A percentile compares a stretch with the other conserved stretches of the same genome.
Conservation (phyloP, 164 flowering plant genomes). For the Stephania cephalantha region DNA sequence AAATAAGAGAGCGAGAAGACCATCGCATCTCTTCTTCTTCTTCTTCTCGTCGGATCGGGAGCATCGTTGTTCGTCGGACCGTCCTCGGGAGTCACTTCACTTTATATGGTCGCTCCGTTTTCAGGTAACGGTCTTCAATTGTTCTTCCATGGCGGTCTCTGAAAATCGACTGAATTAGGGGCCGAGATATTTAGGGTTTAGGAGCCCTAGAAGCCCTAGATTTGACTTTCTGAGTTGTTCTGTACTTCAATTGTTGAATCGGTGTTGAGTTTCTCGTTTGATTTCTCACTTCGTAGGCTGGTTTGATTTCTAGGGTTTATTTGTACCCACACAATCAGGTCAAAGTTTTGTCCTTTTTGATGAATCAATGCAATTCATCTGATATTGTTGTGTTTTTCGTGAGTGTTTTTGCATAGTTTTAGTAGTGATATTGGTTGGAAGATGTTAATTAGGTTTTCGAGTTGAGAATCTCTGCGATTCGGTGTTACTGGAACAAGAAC, state of each 20-base stretch:
- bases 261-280: neutral
- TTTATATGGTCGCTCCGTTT: neutral
- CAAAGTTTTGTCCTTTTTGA: too few species aligned
- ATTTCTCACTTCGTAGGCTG: neutral
- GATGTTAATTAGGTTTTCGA: neutral
- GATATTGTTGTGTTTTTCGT: too few species aligned
- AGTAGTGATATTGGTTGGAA: neutral
- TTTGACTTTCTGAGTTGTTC: neutral
- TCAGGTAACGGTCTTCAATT: neutral
- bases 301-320: neutral
- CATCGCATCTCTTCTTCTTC: neutral
- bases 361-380: too few species aligned
- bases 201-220: neutral
- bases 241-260: neutral
- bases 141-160: too few species aligned
- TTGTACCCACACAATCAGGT: too few species aligned
- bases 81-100: neutral
- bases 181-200: neutral
- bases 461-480: constrained; percentile 1
- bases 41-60: neutral
- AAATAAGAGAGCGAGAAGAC: too few species aligned
- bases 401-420: constrained; percentile 8
- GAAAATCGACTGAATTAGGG: neutral
- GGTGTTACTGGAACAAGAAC: constrained; percentile 6
- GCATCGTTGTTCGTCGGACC: neutral